A percentile compares a stretch with the other conserved stretches of the same genome.
Evolutionary conservation across 169 alveolate genomes (phyloP).

Genomic region (Plasmodium gonderi): DNA sequence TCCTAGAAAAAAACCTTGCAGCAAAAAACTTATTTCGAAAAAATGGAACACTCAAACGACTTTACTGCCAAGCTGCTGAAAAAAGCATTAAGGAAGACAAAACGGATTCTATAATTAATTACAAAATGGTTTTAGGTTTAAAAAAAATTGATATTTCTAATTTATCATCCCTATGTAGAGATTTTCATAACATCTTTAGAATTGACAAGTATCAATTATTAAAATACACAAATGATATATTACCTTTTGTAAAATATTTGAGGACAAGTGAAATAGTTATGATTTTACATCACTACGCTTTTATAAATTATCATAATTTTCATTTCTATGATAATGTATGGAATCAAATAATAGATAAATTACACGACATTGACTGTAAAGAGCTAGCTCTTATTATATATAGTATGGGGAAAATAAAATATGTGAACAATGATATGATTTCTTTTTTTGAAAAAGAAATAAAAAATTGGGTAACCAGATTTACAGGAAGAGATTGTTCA

Average conservation of each 20-base stretch:
- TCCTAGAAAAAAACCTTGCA: neutral
- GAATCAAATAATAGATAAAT: constrained; percentile 17
- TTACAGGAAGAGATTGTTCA: constrained; percentile 72
- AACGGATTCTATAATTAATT: constrained; percentile 36
- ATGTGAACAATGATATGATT: constrained; percentile 62
- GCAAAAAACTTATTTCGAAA: neutral
- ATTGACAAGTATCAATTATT: constrained; percentile 44
- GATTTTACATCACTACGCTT: constrained; percentile 71
- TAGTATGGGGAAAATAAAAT: constrained; percentile 76
- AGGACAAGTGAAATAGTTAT: constrained; percentile 75
- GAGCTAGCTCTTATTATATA: constrained; percentile 64
- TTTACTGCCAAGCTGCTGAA: neutral
- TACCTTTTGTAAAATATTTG: constrained; percentile 55
- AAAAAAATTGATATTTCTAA: constrained; percentile 48
- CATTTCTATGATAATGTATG: constrained; percentile 56
- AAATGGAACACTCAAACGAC: neutral
- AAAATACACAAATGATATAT: constrained; percentile 66
- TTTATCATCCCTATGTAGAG: constrained; percentile 73
- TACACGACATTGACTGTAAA: constrained; percentile 73
- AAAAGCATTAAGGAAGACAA: neutral
- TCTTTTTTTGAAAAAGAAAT: constrained; percentile 67
- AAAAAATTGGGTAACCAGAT: constrained; percentile 53
- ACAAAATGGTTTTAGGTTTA: constrained; percentile 68
- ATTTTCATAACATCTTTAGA: constrained; percentile 73
- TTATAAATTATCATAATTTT: constrained; percentile 45